phyloP scores from a whole-genome alignment of 2,329 filamentous ascomycete species.

The Podosphaera xanthii region DNA sequence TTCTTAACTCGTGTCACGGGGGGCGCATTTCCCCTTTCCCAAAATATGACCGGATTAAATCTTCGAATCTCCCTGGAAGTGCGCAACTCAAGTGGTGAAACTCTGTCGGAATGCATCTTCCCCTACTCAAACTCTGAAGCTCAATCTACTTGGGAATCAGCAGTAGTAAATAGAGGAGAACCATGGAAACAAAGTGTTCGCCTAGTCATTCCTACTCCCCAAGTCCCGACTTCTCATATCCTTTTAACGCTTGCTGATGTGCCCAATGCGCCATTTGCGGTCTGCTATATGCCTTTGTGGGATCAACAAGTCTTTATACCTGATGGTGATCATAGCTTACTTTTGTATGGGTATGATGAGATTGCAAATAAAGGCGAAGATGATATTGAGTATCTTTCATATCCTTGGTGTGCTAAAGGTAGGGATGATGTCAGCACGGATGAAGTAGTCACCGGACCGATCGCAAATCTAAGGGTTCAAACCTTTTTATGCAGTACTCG shows the following conservation, averaged over 20 bases:
- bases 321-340: slow-evolving; percentile 59
- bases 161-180: slow-evolving; percentile 54
- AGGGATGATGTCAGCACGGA: slow-evolving; percentile 48
- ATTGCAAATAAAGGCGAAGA: slow-evolving; percentile 33
- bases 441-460: slow-evolving; percentile 48
- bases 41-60: slow-evolving; percentile 41
- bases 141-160: slow-evolving; percentile 72
- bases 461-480: slow-evolving; percentile 56
- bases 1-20: slow-evolving; percentile 34
- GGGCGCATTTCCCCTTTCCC: slow-evolving; percentile 40
- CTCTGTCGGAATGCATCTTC: slow-evolving; percentile 72
- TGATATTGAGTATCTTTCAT: slow-evolving; percentile 64
- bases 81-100: slow-evolving; percentile 51
- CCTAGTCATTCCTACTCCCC: slow-evolving; percentile 52
- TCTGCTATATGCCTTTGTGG: slow-evolving; percentile 89
- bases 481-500: slow-evolving; percentile 86
- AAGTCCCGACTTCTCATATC: slow-evolving; percentile 65
- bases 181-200: slow-evolving; percentile 77
- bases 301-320: slow-evolving; percentile 71
- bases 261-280: slow-evolving; percentile 69
- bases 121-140: slow-evolving; percentile 60
- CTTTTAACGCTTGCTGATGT: slow-evolving; percentile 78
- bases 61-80: slow-evolving; percentile 81
- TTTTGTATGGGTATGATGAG: slow-evolving; percentile 84
- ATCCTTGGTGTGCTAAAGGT: slow-evolving; percentile 54